These are phyloP conservation scores for Xylariaceae sp. DNA, from an alignment of 2,329 filamentous ascomycete genomes.

Conservation along the genomic window DNA sequence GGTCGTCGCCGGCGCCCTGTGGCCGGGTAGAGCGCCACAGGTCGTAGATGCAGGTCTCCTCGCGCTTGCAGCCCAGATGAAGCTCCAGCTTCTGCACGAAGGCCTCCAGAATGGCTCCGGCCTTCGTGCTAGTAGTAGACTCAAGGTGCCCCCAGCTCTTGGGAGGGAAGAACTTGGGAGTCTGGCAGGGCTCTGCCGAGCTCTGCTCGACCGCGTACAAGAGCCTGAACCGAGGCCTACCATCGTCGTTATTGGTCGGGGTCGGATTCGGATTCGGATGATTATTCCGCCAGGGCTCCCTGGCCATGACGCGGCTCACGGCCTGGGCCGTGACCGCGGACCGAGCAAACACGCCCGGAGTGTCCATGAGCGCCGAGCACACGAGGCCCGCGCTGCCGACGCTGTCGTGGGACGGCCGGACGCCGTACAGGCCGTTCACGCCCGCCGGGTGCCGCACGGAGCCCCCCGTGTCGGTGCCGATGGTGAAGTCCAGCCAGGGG, in stretches of 20 bases:
- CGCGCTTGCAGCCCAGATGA: conserved; percentile 5
- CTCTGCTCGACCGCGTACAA: conserved; percentile 10
- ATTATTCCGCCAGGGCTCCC: no score
- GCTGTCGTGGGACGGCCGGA: conserved; percentile 6
- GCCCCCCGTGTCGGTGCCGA: conserved; percentile 14
- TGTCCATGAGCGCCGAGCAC: conserved; percentile 6
- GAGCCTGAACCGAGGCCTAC: conserved; percentile 6
- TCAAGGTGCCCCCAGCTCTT: background rate
- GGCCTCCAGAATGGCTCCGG: conserved; percentile 5
- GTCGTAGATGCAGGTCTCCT: conserved; percentile 8
- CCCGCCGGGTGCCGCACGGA: conserved; percentile 13
- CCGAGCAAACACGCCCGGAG: conserved; percentile 11
- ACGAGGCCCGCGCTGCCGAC: conserved; percentile 6
- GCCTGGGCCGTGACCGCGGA: conserved; percentile 6
- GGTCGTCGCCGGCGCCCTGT: conserved; percentile 1
- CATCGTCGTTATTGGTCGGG: no score
- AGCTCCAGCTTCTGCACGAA: conserved; percentile 8
- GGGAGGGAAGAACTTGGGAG: conserved; percentile 8
- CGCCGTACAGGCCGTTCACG: conserved; percentile 13
- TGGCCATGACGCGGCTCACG: conserved; percentile 6
- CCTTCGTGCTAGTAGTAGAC: conserved; percentile 1
- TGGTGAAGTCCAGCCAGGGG: conserved; percentile 14
- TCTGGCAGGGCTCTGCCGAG: background rate
- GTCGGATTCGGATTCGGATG: no score
- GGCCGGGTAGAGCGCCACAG: conserved; percentile 10